Evolutionary conservation across 2,329 filamentous ascomycete genomes (phyloP).

Genomic region (Aspergillus sp.): DNA sequence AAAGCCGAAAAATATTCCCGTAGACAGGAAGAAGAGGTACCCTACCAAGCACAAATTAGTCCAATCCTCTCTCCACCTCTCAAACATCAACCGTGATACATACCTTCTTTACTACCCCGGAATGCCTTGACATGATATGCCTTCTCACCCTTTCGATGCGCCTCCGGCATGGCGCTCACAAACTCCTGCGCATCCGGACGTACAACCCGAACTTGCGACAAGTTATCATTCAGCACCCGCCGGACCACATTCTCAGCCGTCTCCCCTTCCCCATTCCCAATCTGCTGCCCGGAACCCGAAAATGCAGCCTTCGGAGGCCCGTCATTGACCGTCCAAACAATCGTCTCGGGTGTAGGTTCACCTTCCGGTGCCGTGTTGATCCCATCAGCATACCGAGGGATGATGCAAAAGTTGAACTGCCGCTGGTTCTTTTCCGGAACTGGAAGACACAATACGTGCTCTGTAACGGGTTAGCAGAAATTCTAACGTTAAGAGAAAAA

Average conservation of each 20-base stretch:
- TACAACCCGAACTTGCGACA: constrained; percentile 53
- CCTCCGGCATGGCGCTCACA: constrained; percentile 62
- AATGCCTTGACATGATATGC: constrained; percentile 68
- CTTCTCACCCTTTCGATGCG: constrained; percentile 65
- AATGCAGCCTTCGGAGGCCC: constrained; percentile 53
- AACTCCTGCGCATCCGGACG: constrained; percentile 63
- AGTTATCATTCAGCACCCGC: constrained; percentile 54
- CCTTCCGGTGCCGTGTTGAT: constrained; percentile 51
- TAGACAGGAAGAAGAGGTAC: constrained; percentile 66
- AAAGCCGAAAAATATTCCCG: constrained; percentile 67
- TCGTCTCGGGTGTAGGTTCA: constrained; percentile 54
- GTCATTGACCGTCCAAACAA: constrained; percentile 65
- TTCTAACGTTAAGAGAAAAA: too few species aligned
- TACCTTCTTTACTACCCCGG: constrained; percentile 68
- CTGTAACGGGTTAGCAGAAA: constrained; percentile 33
- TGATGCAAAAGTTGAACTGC: constrained; percentile 66
- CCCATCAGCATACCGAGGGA: constrained; percentile 58
- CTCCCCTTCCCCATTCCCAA: constrained; percentile 50
- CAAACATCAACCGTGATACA: constrained; percentile 8
- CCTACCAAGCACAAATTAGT: constrained; percentile 44
- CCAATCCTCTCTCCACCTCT: neutral
- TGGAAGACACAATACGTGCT: constrained; percentile 64
- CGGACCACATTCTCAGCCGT: constrained; percentile 51
- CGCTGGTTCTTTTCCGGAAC: constrained; percentile 68
- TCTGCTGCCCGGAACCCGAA: constrained; percentile 47